Evolutionary conservation across 768 basidiomycete genomes (phyloP), one percentile per base, ranked within the genome.

Genomic region (Tubosaeta sp.): DNA sequence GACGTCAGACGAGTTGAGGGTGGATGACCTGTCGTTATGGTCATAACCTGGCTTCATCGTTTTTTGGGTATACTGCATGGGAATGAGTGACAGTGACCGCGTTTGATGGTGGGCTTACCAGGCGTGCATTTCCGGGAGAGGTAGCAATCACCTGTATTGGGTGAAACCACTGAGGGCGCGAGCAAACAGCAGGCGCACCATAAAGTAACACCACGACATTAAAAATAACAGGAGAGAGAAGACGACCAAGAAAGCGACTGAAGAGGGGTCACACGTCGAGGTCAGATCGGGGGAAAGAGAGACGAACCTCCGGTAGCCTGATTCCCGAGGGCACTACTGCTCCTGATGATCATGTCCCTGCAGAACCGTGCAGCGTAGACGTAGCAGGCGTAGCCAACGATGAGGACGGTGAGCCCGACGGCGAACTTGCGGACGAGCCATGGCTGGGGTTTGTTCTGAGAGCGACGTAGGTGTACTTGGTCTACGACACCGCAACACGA

Each of bases 331-430:
- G 78, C 78, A 12, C 64, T 62, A 2, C 57, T 55, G 48, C 71
- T 68, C 43, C 72, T 64, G 56, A 71, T 70, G n/a, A 94, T 77
- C 79, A 89, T 86, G 16, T 84, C 81, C 34, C 82, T 72, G 62
- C 85, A 87, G 7, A 93, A 75, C 49, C 84, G 70, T 0, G 77
- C 88, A 25, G 89, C 76, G 63, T 91, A 91, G 3, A 93, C 91
- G 65, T 95, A 95, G 25, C 68, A 74, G 5, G 84, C 64, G 68
- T 91, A 93, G 2, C 70, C 82, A 54, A 84, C 77, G 52, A 93
- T 72, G 0, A 73, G 85, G 19, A 79, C 14, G 0, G 83, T 78
- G 3, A 93, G 46, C 5, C 70, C 75, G 26, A 92, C 74, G 61
- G 83, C 74, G 33, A 88, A 59, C 73, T 93, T 93, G 66, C 77